Evolutionary conservation across 2,329 filamentous ascomycete genomes (phyloP), one percentile per base, ranked within the genome.

Genomic region (Berkeleyomyces rouxiae): DNA sequence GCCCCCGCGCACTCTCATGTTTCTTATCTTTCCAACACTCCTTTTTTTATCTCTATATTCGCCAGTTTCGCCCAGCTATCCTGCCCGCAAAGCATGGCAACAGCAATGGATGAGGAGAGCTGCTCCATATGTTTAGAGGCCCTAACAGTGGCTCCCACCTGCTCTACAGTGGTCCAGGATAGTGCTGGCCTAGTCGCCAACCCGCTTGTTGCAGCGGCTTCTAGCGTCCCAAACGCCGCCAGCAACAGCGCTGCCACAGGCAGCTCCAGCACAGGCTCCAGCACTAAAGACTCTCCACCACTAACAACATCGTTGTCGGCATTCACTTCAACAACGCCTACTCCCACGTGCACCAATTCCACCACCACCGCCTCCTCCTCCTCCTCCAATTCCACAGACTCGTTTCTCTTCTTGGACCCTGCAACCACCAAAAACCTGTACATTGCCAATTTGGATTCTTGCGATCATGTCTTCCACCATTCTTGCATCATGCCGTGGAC

Each of bases 401-500:
- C 16, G 57, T 51, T 58, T 37, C 40, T 23, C 23, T 37, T 51
- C 23, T 23, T 55, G 31, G 51, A 55, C 33, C 51, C 36, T 55
- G 51, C 51, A 37, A 36, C 51, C 44, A 39, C 59, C 39, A 58
- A 67, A 65, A 65, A 69, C 61, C 67, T 72, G 59, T 70, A 73
- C 40, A 61, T 64, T 65, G 82, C 83, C 47, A 74, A 80, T 62
- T 81, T 86, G 59, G 78, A 84, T 65, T 86, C 90, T 57, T 99
- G 93, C 74, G 88, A 89, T 64, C 95, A 99, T 77, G 82, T 91
- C 68, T 79, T 99, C 68, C 93, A 99, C 76, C 86, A 99, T 76
- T 84, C 87, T 61, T 99, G 93, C 74, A 80, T 99, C 68, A 87
- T 87, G 69, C 89, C 90, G 68, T 99, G 93, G 93, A 90, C 92